Evolutionary conservation across 306 rosid species (phyloP).

Genomic region (Cucumis melo): DNA sequence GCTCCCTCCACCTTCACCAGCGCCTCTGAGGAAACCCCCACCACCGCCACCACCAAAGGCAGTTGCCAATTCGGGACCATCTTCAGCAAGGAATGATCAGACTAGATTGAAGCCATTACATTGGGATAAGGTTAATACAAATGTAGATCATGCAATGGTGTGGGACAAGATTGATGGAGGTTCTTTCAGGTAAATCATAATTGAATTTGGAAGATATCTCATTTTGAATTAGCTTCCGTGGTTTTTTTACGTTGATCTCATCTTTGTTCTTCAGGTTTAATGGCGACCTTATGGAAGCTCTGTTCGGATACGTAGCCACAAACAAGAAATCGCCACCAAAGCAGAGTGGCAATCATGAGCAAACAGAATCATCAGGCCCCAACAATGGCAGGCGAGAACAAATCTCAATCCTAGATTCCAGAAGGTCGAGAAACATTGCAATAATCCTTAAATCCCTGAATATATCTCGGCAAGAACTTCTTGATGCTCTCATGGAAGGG

Average conservation of each 20-base stretch:
- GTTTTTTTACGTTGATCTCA: not conserved
- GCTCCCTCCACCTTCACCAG: not conserved
- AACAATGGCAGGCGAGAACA: constrained; percentile 27
- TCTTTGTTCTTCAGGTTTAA: constrained; percentile 39
- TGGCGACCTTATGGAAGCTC: constrained; percentile 63
- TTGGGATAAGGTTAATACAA: constrained; percentile 83
- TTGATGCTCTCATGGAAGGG: constrained; percentile 53
- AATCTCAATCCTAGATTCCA: constrained; percentile 50
- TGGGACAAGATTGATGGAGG: constrained; percentile 81
- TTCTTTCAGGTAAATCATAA: constrained; percentile 40
- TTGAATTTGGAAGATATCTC: not conserved
- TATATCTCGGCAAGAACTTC: constrained; percentile 42
- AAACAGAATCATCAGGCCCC: constrained; percentile 15
- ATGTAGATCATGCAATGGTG: constrained; percentile 66
- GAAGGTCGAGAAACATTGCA: constrained; percentile 67
- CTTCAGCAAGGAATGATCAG: not conserved
- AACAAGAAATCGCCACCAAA: constrained; percentile 24
- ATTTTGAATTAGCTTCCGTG: not conserved
- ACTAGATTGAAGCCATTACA: constrained; percentile 64
- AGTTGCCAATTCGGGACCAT: not conserved
- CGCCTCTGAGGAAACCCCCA: constrained; percentile 1
- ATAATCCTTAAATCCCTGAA: constrained; percentile 56
- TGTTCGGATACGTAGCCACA: constrained; percentile 48
- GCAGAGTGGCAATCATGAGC: constrained; percentile 1
- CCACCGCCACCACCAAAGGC: constrained; percentile 16